These are phyloP conservation scores for Dactylonectria estremocensis DNA, from an alignment of 2,329 filamentous ascomycete genomes.

Conservation along the genomic window DNA sequence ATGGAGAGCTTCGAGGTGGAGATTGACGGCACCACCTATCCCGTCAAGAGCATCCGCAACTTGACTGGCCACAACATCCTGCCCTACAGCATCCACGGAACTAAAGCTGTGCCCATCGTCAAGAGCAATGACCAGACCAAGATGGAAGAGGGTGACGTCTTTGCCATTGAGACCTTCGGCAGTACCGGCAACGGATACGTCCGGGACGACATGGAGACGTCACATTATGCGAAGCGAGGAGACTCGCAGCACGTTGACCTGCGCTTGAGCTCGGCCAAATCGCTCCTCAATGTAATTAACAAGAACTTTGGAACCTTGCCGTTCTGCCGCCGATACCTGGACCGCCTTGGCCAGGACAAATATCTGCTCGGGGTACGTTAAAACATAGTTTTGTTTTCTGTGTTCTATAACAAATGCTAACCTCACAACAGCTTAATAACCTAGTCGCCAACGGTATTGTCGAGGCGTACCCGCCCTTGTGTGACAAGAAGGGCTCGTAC, in stretches of 20 bases:
- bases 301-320: constrained; percentile 97
- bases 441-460: constrained; percentile 88
- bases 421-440: constrained; percentile 78
- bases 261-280: constrained; percentile 86
- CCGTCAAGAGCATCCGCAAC: constrained; percentile 88
- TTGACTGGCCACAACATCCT: constrained; percentile 92
- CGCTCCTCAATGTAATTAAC: constrained; percentile 88
- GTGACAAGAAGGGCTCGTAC: constrained; percentile 94
- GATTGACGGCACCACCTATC: constrained; percentile 82
- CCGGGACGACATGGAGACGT: constrained; percentile 89
- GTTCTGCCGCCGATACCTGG: constrained; percentile 91
- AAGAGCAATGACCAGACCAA: constrained; percentile 90
- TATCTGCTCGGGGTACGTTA: constrained; percentile 85
- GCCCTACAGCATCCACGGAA: constrained; percentile 91
- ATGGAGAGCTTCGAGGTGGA: constrained; percentile 96
- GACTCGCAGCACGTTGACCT: constrained; percentile 84
- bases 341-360: constrained; percentile 94
- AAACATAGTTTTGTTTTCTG: constrained; percentile 28
- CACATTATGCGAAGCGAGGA: constrained; percentile 84
- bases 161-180: constrained; percentile 96
- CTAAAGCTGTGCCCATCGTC: constrained; percentile 94
- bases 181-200: constrained; percentile 93
- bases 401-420: constrained; percentile 24
- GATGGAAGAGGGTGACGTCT: constrained; percentile 98
- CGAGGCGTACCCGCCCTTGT: constrained; percentile 89